Base-by-base conservation (phyloP, 208 protist genomes). In the Trypanosoma brucei region DNA sequence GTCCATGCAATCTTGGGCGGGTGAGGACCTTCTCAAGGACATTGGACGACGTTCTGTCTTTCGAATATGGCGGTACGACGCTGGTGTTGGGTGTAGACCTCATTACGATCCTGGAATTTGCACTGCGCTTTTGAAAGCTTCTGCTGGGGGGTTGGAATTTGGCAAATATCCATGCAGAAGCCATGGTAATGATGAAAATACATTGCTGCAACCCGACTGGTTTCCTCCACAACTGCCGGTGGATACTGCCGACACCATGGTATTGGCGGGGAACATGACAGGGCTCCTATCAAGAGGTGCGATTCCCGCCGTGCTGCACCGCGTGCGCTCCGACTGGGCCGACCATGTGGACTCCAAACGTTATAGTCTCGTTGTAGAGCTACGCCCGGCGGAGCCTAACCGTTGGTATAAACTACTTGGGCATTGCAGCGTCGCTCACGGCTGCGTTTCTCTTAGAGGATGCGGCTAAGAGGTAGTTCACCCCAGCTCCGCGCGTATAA, bases 61-160 rank as follows among this genome's bases (percentile, higher is more conserved):
- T 55, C 80, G 86, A 14, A 59, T 88, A 53, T 73, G 83, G 65
- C 75, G 72, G 34, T 93, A 93, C 65, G 61, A 72, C 13, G 39
- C 36, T 2, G 79, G 81, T 30, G 67, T 65, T 1, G 86, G 81
- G 40, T 90, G 86, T 42, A 75, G 83, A 3, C 80, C 86, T 3
- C 86, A 93, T 64, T 71, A 79, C 14, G 86, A 93, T 58, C 86
- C 86, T 2, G 86, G 86, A n/a, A 59, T 90, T 39, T 85, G 80
- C 69, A 88, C 86, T 0, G 82, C 82, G 13, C 65, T 88, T 31
- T 36, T 78, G 3, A 33, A 37, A 13, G 78, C 81, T 14, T 83
- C 81, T 14, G 70, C 68, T 0, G 68, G 69, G 11, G 86, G 86
- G 6, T 49, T 93, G 3, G 81, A 90, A 46, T 11, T 46, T 6